These are phyloP conservation scores for Fragilariopsis cylindrus DNA, from an alignment of 108 stramenopile genomes.

Conservation along the genomic window DNA sequence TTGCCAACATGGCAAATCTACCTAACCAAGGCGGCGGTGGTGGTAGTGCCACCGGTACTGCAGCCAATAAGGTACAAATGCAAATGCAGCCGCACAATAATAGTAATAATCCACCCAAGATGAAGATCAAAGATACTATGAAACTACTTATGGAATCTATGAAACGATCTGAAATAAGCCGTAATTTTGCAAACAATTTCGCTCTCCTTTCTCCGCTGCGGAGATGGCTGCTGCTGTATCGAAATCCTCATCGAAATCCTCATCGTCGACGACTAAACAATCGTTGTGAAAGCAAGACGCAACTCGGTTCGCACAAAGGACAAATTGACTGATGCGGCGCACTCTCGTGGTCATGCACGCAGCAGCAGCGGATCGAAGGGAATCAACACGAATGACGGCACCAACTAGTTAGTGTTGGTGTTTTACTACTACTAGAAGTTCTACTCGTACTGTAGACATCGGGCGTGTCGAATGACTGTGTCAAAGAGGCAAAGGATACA, in stretches of 20 bases:
- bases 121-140: not conserved
- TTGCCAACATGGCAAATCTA: constrained; percentile 6
- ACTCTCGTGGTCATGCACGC: not conserved
- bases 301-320: not conserved
- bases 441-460: too few species aligned
- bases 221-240: not conserved
- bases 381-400: too few species aligned
- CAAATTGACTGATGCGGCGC: not conserved
- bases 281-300: constrained; percentile 6
- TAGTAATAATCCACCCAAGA: not conserved
- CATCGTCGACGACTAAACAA: not conserved
- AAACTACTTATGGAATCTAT: constrained; percentile 51
- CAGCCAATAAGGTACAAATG: not conserved
- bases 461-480: too few species aligned
- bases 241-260: constrained; percentile 8
- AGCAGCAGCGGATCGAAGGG: too few species aligned
- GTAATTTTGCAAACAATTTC: constrained; percentile 37
- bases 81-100: not conserved
- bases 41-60: not conserved
- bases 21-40: not conserved
- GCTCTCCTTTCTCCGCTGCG: constrained; percentile 9
- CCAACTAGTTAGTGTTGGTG: too few species aligned
- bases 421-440: too few species aligned
- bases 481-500: too few species aligned
- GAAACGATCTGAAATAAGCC: constrained; percentile 54